Conservation (phyloP, 768 basidiomycete species). For the Boletus eberwhitei region DNA sequence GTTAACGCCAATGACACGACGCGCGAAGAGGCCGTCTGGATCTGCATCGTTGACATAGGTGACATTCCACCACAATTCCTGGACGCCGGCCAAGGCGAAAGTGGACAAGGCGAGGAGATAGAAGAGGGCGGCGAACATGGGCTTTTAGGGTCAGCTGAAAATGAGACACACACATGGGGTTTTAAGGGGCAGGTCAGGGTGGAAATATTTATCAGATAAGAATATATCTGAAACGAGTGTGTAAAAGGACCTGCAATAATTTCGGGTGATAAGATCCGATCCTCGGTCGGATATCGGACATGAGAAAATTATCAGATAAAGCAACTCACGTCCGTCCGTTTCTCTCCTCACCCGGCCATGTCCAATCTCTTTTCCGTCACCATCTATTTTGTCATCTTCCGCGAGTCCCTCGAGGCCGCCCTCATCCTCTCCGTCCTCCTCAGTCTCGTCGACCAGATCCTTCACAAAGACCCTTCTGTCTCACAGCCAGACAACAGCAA, state of each 20-base stretch:
- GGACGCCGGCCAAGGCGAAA: slow-evolving; percentile 56
- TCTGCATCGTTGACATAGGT: slow-evolving; percentile 76
- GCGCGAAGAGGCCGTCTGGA: slow-evolving; percentile 77
- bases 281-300: neutral
- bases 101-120: slow-evolving; percentile 26
- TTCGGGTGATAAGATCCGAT: neutral
- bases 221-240: no score
- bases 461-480: slow-evolving; percentile 32
- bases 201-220: slow-evolving; percentile 8
- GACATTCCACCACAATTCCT: slow-evolving; percentile 88
- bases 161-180: no score
- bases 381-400: slow-evolving; percentile 95
- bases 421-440: slow-evolving; percentile 93
- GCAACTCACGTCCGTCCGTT: no score
- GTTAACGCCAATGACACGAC: slow-evolving; percentile 85
- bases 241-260: no score
- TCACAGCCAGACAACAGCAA: neutral
- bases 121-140: slow-evolving; percentile 2
- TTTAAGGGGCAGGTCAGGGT: no score
- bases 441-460: slow-evolving; percentile 85
- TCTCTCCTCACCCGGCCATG: neutral
- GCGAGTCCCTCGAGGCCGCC: slow-evolving; percentile 89
- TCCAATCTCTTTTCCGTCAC: slow-evolving; percentile 75
- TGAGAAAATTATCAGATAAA: slow-evolving; percentile 6
- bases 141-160: no score